Evolutionary conservation across 768 basidiomycete genomes (phyloP), one percentile per base, ranked within the genome.

Genomic region (Boletus coccyginus): DNA sequence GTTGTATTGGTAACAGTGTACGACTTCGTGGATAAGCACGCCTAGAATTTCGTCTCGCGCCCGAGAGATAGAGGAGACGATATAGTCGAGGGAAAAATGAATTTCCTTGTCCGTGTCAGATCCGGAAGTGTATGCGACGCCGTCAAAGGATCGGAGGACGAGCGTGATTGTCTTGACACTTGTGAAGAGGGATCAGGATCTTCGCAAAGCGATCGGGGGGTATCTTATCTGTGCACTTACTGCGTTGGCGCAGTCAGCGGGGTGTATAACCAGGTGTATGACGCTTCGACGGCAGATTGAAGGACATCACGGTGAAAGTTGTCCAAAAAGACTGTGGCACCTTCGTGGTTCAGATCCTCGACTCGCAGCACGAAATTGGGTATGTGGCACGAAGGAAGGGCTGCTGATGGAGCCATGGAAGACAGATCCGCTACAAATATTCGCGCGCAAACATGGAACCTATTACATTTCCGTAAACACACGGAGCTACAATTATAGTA

Each of bases 1-100:
- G 62, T 88, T 78, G 70, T 84, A 81, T 65, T 92, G 90, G 66
- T 78, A 92, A 64, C 87, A 91, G 60, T 92, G 90, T 7, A 90
- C 89, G 65, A 87, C 78, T 71, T 92, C 88, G 66, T 89, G 90
- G 36, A 80, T 74, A 4, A 92, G 74, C 4, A 91, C 88, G 5
- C 90, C 90, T 41, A 73, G 60, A 47, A 91, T 85, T 72, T 92
- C 90, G 46, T 86, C 78, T 31, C 71, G 65, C 52, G 81, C 76
- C 40, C 77, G 73, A 55, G 72, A 52, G 14, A 66, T 65, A 35
- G 69, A 72, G 50, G 75, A 73, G 49, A 72, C 71, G 69, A 92
- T 78, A 70, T 91, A 82, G 46, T 85, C 77, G 24, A 87, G 78
- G 8, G 88, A 86, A 47, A 90, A 77, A 64, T 89, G 84, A 32